Evolutionary conservation across 169 alveolate species (phyloP).

Genomic region (Eimeria necatrix): DNA sequence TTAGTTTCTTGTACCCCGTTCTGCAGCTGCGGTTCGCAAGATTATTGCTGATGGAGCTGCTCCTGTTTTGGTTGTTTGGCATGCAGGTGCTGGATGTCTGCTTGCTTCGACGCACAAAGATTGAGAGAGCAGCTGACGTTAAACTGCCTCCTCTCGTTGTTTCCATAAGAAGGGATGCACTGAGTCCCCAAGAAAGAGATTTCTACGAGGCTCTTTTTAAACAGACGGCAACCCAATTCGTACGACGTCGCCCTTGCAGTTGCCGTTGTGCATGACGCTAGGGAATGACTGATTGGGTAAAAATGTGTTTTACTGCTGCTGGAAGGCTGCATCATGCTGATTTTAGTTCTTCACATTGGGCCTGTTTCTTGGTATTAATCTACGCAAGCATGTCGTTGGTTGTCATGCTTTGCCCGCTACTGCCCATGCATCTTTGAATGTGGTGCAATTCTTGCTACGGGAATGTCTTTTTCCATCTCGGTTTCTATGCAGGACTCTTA

Average conservation of each 20-base stretch:
- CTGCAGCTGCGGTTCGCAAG: slow-evolving; percentile 1
- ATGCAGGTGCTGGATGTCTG: slow-evolving; percentile 68
- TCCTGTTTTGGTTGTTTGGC: not conserved
- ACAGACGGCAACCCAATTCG: slow-evolving; percentile 87
- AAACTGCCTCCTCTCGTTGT: slow-evolving; percentile 91
- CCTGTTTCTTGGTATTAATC: not conserved
- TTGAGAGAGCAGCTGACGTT: slow-evolving; percentile 91
- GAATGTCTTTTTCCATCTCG: not conserved
- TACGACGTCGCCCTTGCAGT: not conserved
- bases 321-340: no score
- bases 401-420: no score
- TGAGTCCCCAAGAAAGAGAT: slow-evolving; percentile 90
- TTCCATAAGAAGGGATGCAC: slow-evolving; percentile 86
- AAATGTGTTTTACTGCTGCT: no score
- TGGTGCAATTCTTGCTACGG: no score
- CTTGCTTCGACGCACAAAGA: slow-evolving; percentile 91
- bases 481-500: slow-evolving; percentile 85
- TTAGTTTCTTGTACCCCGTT: not conserved
- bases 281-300: not conserved
- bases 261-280: slow-evolving; percentile 19
- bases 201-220: slow-evolving; percentile 92
- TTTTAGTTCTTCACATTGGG: no score
- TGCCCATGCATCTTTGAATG: no score
- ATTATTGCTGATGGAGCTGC: not conserved
- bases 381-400: no score